These are phyloP conservation scores for Globisporangium radiosum DNA, from an alignment of 352 stramenopile genomes.

Conservation along the genomic window DNA sequence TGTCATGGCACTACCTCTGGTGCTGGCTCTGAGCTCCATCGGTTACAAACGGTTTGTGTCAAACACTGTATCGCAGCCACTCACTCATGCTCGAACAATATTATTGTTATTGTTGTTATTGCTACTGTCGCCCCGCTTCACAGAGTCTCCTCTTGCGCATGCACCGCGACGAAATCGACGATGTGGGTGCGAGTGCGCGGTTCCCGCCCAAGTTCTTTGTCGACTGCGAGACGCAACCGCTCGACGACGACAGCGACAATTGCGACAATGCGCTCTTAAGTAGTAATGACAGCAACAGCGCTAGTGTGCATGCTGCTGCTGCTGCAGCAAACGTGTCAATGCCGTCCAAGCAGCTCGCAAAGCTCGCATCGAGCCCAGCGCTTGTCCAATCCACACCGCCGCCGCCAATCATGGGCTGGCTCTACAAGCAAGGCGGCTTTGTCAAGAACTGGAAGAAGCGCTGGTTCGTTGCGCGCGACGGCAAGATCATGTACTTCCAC, in stretches of 20 bases:
- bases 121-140: too few relatives aligned
- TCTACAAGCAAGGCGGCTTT: constrained; percentile 75
- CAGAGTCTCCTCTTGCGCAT: constrained; percentile 31
- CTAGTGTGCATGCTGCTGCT: too few relatives aligned
- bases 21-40: too few relatives aligned
- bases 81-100: too few relatives aligned
- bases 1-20: too few relatives aligned
- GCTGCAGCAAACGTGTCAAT: too few relatives aligned
- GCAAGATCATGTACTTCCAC: constrained; percentile 76
- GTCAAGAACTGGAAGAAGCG: constrained; percentile 83
- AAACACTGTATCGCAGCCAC: too few relatives aligned
- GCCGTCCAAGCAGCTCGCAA: background rate
- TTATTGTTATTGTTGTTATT: too few relatives aligned
- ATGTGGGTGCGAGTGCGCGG: constrained; percentile 37
- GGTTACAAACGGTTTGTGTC: too few relatives aligned
- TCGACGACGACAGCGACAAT: constrained; percentile 7
- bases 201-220: constrained; percentile 54
- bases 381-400: constrained; percentile 11
- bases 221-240: constrained; percentile 41
- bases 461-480: constrained; percentile 78
- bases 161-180: constrained; percentile 55
- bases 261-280: background rate
- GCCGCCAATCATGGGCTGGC: constrained; percentile 56
- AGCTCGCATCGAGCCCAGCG: constrained; percentile 7
- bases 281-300: background rate